Evolutionary conservation across 306 rosid genomes (phyloP), one percentile per base, ranked within the genome.

Genomic region (Crataegus laevigata): DNA sequence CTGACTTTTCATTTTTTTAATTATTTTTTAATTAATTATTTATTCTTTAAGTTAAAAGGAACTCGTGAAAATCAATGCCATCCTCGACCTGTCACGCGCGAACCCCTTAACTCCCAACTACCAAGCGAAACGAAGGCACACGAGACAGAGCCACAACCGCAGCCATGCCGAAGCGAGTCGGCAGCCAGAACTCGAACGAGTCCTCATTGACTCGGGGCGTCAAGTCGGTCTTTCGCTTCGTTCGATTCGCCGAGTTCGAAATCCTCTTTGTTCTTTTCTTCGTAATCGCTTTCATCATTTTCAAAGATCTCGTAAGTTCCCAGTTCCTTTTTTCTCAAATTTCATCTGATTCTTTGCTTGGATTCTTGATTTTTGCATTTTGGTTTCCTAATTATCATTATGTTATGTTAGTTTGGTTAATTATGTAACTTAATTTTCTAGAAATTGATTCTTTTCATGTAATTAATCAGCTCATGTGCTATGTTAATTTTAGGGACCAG

Each of bases 221-320:
- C 21, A 77, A 52, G 45, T 54, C 89, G 13, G 78, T 88, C 29
- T 90, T 89, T 28, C 72, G 78, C 59, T 94, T 91, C 22, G 79
- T 91, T 68, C 78, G 84, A 85, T 75, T 79, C 18, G 96, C 97
- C 0, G 96, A 94, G 88, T 94, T 94, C 79, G 98, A 94, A 90
- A 90, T 94, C 84, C 88, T 94, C 30, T 91, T 94, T 75, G 71
- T 94, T 55, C 92, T 89, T 54, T 89, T 91, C 89, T 93, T 93
- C 86, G 30, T 88, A 75, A 78, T 93, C 73, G 93, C 91, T 58
- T 93, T 78, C 79, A 26, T 90, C 38, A 24, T 93, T 82, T 94
- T 91, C 94, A 94, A 89, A 87, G 96, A 94, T 82, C 83, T 94
- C 45, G 98, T 91, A 81, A 82, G 91, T 82, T 24, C 4, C 3